Conservation (phyloP, 208 protist genomes). For the Tetramitus jugosus region DNA sequence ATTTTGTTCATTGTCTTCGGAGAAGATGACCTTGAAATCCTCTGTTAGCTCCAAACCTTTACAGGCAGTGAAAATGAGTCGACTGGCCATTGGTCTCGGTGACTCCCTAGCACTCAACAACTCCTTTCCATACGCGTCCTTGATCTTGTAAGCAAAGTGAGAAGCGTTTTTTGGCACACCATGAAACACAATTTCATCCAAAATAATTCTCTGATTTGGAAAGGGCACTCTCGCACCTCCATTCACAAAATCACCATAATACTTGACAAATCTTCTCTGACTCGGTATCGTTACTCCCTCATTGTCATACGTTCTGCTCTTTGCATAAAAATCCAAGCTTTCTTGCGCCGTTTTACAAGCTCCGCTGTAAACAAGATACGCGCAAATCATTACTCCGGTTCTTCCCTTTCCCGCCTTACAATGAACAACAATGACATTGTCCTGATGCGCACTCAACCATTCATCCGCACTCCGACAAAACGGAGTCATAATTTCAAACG, state of each 20-base stretch:
- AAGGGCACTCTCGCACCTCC: not conserved
- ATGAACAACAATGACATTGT: constrained; percentile 29
- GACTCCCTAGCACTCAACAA: not conserved
- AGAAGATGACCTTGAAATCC: not conserved
- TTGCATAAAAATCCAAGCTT: constrained; percentile 54
- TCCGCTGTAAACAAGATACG: constrained; percentile 26
- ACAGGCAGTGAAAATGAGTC: too few relatives aligned
- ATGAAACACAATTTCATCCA: not conserved
- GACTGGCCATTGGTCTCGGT: not conserved
- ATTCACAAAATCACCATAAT: constrained; percentile 40
- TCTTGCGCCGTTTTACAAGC: not conserved
- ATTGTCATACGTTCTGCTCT: constrained; percentile 60
- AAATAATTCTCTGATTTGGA: not conserved
- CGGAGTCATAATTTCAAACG: constrained; percentile 64
- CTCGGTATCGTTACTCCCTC: constrained; percentile 75
- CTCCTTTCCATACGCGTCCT: not conserved
- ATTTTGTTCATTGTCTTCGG: not conserved
- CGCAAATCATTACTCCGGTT: constrained; percentile 23
- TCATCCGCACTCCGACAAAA: constrained; percentile 51
- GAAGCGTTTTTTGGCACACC: not conserved
- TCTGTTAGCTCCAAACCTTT: too few relatives aligned
- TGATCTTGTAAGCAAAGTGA: not conserved
- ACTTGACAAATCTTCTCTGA: constrained; percentile 57
- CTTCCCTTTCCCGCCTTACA: constrained; percentile 31
- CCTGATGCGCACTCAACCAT: constrained; percentile 7